These are phyloP conservation scores for Colletotrichum sp. DNA, from an alignment of 2,329 filamentous ascomycete species.

Conservation along the genomic window DNA sequence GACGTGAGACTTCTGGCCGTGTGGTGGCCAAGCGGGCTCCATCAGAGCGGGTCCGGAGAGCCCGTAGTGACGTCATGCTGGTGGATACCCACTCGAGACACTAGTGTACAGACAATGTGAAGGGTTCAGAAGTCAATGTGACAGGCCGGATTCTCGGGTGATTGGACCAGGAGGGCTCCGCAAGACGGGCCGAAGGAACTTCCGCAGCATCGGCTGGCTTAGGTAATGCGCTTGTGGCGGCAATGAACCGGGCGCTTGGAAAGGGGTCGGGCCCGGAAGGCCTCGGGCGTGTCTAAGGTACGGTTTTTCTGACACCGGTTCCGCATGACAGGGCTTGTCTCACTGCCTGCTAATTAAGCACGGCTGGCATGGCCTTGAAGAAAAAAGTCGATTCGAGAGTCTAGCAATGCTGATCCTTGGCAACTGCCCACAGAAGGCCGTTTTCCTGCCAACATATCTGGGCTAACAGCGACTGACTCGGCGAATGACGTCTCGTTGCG, in stretches of 20 bases:
- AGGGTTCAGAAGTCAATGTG: neutral
- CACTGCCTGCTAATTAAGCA: neutral
- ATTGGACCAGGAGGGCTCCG: neutral
- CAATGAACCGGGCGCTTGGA: neutral
- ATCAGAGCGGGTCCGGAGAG: neutral
- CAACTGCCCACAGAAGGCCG: neutral
- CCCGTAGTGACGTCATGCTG: conserved; percentile 9
- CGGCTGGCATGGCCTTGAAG: neutral
- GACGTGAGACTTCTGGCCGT: neutral
- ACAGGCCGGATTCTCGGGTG: neutral
- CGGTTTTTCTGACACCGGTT: neutral
- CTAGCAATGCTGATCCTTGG: neutral
- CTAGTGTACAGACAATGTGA: neutral
- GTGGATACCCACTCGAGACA: neutral
- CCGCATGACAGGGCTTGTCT: conserved; percentile 6
- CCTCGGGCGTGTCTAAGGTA: neutral
- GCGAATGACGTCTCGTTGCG: neutral
- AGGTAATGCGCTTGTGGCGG: neutral
- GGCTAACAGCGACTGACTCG: neutral
- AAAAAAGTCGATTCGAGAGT: neutral
- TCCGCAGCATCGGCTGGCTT: neutral
- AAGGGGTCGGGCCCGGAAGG: conserved; percentile 2
- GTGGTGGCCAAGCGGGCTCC: neutral
- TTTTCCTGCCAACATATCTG: neutral
- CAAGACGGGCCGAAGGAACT: conserved; percentile 9